Percentiles rank a stretch among this genome's conserved stretches.
Conservation (phyloP, 108 stramenopile species). For the Fragilaria crotonensis region DNA sequence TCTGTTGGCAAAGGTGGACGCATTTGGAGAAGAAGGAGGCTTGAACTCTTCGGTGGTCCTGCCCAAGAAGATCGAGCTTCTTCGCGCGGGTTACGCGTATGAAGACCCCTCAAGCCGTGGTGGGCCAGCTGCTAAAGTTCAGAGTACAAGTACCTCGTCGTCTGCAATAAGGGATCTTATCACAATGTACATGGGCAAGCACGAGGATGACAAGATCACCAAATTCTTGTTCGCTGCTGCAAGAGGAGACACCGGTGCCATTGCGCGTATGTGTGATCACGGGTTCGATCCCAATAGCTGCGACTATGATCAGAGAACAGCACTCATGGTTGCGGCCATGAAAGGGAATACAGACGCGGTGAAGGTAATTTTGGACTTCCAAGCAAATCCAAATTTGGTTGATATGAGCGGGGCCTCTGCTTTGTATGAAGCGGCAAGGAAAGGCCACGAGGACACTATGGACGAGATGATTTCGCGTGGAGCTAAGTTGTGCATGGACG, state of each 20-base stretch:
- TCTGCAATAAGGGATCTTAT: conserved; percentile 37
- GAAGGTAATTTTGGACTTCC: conserved; percentile 31
- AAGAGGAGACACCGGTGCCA: conserved; percentile 52
- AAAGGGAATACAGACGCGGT: conserved; percentile 61
- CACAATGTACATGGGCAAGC: conserved; percentile 52
- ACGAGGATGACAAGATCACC: conserved; percentile 57
- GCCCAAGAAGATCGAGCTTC: conserved; percentile 18
- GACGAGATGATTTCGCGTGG: conserved; percentile 19
- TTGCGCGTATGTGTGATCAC: conserved; percentile 52
- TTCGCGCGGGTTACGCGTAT: conserved; percentile 34
- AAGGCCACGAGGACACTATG: conserved; percentile 47
- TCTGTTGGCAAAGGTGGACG: conserved; percentile 34
- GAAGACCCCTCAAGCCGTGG: not conserved
- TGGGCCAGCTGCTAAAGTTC: not conserved
- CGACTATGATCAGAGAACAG: conserved; percentile 63
- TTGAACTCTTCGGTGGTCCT: conserved; percentile 7
- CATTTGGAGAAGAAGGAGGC: not conserved
- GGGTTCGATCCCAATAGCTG: conserved; percentile 62
- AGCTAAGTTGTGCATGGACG: conserved; percentile 32
- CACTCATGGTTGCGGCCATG: conserved; percentile 66
- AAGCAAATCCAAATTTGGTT: conserved; percentile 45
- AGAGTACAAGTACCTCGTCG: not conserved
- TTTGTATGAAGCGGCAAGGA: conserved; percentile 48
- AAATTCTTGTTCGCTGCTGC: conserved; percentile 55
- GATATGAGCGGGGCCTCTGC: conserved; percentile 64